phyloP scores from a whole-genome alignment of 2,329 filamentous ascomycete genomes.

The Gyromitra esculenta region DNA sequence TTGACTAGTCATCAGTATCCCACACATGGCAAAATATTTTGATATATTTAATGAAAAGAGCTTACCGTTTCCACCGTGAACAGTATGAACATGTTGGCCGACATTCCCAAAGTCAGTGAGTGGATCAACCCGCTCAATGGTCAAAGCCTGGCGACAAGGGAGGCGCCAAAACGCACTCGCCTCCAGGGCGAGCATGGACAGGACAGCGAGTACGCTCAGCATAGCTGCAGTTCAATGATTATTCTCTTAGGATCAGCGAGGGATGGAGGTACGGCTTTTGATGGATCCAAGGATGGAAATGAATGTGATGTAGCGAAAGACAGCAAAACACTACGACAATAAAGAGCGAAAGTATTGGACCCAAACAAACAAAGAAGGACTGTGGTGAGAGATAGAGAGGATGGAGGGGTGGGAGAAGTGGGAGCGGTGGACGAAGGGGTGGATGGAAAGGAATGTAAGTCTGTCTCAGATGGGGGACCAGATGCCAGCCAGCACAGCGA shows the following conservation, averaged over 20 bases:
- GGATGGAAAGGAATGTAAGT: conserved; percentile 39
- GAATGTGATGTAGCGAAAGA: conserved; percentile 12
- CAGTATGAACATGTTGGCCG: conserved; percentile 75
- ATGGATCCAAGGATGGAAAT: conserved; percentile 26
- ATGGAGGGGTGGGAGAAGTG: neutral
- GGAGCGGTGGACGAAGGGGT: conserved; percentile 9
- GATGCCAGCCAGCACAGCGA: conserved; percentile 23
- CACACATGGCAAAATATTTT: conserved; percentile 21
- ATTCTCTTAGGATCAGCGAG: neutral
- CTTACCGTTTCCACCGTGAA: conserved; percentile 81
- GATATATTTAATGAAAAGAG: conserved; percentile 53
- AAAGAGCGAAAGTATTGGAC: conserved; percentile 21
- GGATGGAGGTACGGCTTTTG: neutral
- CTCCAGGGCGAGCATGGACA: conserved; percentile 56
- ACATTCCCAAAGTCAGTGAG: conserved; percentile 71
- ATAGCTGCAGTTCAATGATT: conserved; percentile 10
- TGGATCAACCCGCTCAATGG: conserved; percentile 79
- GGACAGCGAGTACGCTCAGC: conserved; percentile 48
- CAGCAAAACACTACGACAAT: conserved; percentile 33
- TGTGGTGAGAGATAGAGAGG: conserved; percentile 24
- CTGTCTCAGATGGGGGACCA: conserved; percentile 8
- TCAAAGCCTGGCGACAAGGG: conserved; percentile 77
- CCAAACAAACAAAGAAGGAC: conserved; percentile 34
- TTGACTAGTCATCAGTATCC: conserved; percentile 31
- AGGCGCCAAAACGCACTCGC: conserved; percentile 83